Evolutionary conservation across 306 rosid species (phyloP), one percentile per base, ranked within the genome.

Genomic region (Cyclanthera cordifolia): DNA sequence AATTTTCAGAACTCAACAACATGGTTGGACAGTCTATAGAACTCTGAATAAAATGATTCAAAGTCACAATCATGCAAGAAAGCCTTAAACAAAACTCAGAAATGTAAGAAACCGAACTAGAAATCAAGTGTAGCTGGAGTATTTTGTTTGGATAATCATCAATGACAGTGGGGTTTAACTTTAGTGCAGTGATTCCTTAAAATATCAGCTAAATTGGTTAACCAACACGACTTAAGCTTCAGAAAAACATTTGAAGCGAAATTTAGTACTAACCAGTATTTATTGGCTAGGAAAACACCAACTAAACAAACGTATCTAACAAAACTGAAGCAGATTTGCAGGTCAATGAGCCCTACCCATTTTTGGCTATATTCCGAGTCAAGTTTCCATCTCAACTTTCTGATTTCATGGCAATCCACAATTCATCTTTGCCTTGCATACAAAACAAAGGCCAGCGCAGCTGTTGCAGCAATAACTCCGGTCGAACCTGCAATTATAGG

Each of bases 401-500:
- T 28, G 55, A 8, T 39, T 30, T 39, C 57, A 50, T 37, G 37
- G 71, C 21, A 27, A 21, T 3, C 49, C 59, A 57, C 59, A 57
- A 41, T 23, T 87, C 83, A 93, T 78, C 85, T 84, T 11, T 79
- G 85, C 77, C 81, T 87, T 12, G 58, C 89, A 50, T 75, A 80
- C 74, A 78, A 69, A 47, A 76, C 74, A 46, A 57, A 84, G 70
- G 74, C 54, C 2, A 70, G 66, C n/a, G 80, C 95, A 45, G 81
- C 84, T 0, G 79, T 86, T 0, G 73, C 86, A 76, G 74, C 80
- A 74, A 87, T 48, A 51, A 82, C 95, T 37, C 84, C 94, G 0
- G 88, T 74, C 25, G 99, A 83, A 15, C 99, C 96, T 2, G 85
- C 90, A 45, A 90, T 79, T 54, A 84, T 77, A 2, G 87, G 91